Base-by-base conservation (phyloP, 2,329 filamentous ascomycete species). In the Xylariales sp. region DNA sequence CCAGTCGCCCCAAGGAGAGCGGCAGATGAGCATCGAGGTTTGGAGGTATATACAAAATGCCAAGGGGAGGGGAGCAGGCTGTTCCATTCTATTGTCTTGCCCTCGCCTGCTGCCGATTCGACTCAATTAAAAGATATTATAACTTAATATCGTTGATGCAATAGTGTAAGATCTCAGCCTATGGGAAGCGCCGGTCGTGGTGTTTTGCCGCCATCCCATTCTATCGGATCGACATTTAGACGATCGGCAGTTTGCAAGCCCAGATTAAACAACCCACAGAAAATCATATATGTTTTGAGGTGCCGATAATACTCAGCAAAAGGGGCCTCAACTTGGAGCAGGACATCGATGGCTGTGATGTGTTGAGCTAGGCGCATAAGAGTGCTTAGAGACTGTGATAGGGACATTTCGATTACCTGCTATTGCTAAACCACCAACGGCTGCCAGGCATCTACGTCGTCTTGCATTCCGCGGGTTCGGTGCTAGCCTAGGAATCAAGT, bases 211-310 rank as follows among this genome's bases (percentile, higher is more conserved):
- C 49, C 9, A 50, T 7, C 43, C 49, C 36, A 60, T 65, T 65
- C 43, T 50, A 43, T 50, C 56, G 56, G 50, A 65, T 65, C 57
- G 50, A 10, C 56, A 34, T n/a, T 56, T 65, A 50, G 14, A 61
- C 50, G 16, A 55, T 45, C 63, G 63, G 63, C 56, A 65, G 56
- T 65, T 65, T 41, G 8, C 28, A 45, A 30, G 23, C 46, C 14
- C 12, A 46, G 54, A 14, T 23, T 45, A 61, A 41, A 23, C 23
- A 23, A 23, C 23, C 23, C 2, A 23, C 2, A 23, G 23, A 23
- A 23, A 23, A 23, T 23, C 23, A 23, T 23, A 23, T 23, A 23
- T 23, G n/a, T 23, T 23, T 23, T 23, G 23, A 23, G 23, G 23
- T 23, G 23, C 23, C 23, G 23, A 23, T 23, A 23, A 23, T 23